These are phyloP conservation scores for Ulmus americana DNA, from an alignment of 331 rosid genomes.

Conservation along the genomic window DNA sequence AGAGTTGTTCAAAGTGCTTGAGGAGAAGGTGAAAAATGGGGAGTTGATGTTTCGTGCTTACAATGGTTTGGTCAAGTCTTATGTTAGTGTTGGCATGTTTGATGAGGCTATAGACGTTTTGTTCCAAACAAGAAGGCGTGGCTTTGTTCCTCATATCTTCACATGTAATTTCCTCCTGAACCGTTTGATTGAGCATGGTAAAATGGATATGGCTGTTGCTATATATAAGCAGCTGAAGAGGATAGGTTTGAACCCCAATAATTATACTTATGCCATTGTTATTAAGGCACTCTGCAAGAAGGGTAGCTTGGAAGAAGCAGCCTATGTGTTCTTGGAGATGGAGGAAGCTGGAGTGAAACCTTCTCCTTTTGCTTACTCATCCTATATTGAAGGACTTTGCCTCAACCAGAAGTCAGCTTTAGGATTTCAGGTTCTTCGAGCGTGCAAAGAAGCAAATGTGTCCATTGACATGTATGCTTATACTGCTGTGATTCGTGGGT, in stretches of 20 bases:
- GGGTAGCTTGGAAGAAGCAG: conserved; percentile 45
- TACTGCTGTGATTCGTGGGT: conserved; percentile 52
- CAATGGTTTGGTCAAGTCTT: conserved; percentile 54
- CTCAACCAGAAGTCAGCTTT: conserved; percentile 33
- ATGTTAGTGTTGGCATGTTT: conserved; percentile 49
- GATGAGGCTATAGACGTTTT: conserved; percentile 60
- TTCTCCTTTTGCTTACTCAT: conserved; percentile 38
- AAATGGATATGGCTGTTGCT: conserved; percentile 39
- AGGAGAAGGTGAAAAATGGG: conserved; percentile 19
- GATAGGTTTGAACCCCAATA: conserved; percentile 54
- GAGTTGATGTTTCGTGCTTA: conserved; percentile 34
- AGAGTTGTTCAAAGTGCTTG: conserved; percentile 38
- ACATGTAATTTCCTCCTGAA: conserved; percentile 64
- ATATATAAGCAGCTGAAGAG: conserved; percentile 53
- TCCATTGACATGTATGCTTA: conserved; percentile 50
- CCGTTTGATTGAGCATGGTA: conserved; percentile 41
- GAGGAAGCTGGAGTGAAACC: conserved; percentile 41
- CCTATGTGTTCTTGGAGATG: conserved; percentile 52
- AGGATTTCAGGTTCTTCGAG: conserved; percentile 51
- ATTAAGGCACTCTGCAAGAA: conserved; percentile 60
- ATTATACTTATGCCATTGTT: conserved; percentile 56
- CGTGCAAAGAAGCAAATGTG: conserved; percentile 31
- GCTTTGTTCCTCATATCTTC: conserved; percentile 47
- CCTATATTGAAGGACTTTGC: conserved; percentile 73
- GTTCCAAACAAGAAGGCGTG: conserved; percentile 36